Conservation (phyloP, 768 basidiomycete species). For the Leccinum subgranulosum region DNA sequence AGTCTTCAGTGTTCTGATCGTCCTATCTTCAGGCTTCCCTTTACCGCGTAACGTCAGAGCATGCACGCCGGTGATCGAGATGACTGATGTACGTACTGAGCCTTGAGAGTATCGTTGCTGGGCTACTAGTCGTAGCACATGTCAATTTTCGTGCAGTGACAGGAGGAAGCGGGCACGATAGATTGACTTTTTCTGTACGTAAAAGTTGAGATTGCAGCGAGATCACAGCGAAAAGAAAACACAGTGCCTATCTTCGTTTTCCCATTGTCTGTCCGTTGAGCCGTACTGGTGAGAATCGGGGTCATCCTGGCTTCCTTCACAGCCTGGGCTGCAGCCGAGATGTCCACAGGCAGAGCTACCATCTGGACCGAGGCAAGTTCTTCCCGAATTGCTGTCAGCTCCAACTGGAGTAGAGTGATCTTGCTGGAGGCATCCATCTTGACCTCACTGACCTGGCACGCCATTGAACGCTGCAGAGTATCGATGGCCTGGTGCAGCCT, state of each 20-base stretch:
- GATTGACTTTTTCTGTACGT: not conserved
- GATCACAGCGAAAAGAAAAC: not conserved
- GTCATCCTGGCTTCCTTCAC: conserved; percentile 3
- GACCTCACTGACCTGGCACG: conserved; percentile 10
- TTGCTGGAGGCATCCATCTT: conserved; percentile 15
- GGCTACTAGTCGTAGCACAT: not conserved
- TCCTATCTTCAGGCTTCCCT: conserved; percentile 2
- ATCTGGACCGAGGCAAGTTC: conserved; percentile 10
- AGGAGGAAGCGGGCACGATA: not conserved
- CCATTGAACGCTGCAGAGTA: not conserved
- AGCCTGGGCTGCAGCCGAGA: not conserved
- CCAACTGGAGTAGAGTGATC: conserved; percentile 14
- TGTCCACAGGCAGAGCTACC: not conserved
- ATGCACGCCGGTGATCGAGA: not conserved
- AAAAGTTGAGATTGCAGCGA: not conserved
- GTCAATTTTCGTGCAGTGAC: not conserved
- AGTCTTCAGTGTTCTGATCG: not conserved
- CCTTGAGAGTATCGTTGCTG: not conserved
- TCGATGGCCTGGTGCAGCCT: conserved; percentile 2
- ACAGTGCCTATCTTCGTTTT: conserved; percentile 7
- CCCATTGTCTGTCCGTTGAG: not conserved
- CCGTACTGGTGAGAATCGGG: not conserved
- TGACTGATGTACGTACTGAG: conserved; percentile 1
- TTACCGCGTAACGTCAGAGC: not conserved
- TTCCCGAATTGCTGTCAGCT: conserved; percentile 3